phyloP scores from a whole-genome alignment of 2,329 filamentous ascomycete genomes.

The Nemania sp. region DNA sequence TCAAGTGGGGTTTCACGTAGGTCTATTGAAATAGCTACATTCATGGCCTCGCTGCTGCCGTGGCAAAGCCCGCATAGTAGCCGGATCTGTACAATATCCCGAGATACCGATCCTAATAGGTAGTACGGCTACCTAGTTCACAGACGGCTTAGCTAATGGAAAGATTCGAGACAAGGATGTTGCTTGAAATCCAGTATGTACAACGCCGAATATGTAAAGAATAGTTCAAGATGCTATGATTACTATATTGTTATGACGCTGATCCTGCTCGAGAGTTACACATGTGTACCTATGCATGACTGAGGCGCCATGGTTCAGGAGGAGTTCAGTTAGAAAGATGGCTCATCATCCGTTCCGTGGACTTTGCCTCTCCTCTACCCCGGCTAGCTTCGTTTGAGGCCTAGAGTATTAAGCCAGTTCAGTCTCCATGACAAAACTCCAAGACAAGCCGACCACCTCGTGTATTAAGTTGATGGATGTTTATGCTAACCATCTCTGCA shows the following conservation, averaged over 20 bases:
- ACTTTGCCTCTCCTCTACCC: background rate
- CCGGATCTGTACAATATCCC: conserved; percentile 9
- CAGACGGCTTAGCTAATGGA: background rate
- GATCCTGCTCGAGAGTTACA: conserved; percentile 8
- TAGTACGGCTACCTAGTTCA: background rate
- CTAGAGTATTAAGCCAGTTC: too few relatives aligned
- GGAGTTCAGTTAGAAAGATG: conserved; percentile 10
- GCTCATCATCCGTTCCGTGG: conserved; percentile 13
- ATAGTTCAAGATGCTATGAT: too few relatives aligned
- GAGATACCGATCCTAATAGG: background rate
- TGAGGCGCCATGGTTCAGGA: conserved; percentile 5
- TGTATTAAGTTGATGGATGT: background rate
- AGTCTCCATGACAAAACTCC: too few relatives aligned
- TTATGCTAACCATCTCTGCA: background rate
- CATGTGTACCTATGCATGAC: conserved; percentile 7
- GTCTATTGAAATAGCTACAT: background rate
- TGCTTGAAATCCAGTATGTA: background rate
- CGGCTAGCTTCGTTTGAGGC: background rate
- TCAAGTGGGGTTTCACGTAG: too few relatives aligned
- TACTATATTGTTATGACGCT: too few relatives aligned
- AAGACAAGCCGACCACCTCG: too few relatives aligned
- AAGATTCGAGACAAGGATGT: background rate
- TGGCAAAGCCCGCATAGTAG: conserved; percentile 8
- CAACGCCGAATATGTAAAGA: too few relatives aligned
- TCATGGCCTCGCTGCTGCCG: background rate